Evolutionary conservation across 306 rosid genomes (phyloP).

Genomic region (Fagus crenata): DNA sequence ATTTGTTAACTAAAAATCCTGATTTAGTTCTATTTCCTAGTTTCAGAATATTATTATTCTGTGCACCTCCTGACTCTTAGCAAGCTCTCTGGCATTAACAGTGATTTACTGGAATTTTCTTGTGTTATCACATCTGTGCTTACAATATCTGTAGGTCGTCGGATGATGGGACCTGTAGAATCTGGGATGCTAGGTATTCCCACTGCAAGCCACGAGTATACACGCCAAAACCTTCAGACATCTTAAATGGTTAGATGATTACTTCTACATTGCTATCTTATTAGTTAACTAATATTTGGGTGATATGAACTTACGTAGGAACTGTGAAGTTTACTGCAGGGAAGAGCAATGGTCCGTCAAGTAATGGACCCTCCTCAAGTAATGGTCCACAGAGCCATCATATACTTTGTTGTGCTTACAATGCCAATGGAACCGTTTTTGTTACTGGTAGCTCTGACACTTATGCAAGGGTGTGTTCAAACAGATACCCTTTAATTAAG

Average conservation of each 20-base stretch:
- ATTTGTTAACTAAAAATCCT: slow-evolving; percentile 13
- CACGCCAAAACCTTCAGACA: slow-evolving; percentile 64
- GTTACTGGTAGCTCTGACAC: slow-evolving; percentile 95
- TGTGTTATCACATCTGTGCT: slow-evolving; percentile 17
- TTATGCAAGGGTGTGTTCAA: slow-evolving; percentile 68
- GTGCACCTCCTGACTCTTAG: slow-evolving; percentile 5
- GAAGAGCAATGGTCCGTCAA: slow-evolving; percentile 55
- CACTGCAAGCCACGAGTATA: slow-evolving; percentile 61
- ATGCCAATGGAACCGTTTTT: slow-evolving; percentile 86
- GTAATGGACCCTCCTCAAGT: slow-evolving; percentile 59
- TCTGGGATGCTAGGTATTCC: slow-evolving; percentile 87
- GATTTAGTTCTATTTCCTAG: slow-evolving; percentile 3
- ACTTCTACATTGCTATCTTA: slow-evolving; percentile 21
- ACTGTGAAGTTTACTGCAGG: slow-evolving; percentile 51
- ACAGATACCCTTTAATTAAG: slow-evolving; percentile 24
- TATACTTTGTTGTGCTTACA: slow-evolving; percentile 87
- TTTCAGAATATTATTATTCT: slow-evolving; percentile 11
- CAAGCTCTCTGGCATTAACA: slow-evolving; percentile 7
- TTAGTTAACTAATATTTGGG: background rate
- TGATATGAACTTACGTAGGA: slow-evolving; percentile 5
- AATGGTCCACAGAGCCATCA: slow-evolving; percentile 61
- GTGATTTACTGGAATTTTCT: background rate
- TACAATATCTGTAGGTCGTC: slow-evolving; percentile 59
- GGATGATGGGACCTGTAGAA: slow-evolving; percentile 90
- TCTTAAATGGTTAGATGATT: slow-evolving; percentile 59